A percentile compares a stretch with the other conserved stretches of the same genome.
Evolutionary conservation across 306 rosid species (phyloP).

Genomic region (Sicyos edulis): DNA sequence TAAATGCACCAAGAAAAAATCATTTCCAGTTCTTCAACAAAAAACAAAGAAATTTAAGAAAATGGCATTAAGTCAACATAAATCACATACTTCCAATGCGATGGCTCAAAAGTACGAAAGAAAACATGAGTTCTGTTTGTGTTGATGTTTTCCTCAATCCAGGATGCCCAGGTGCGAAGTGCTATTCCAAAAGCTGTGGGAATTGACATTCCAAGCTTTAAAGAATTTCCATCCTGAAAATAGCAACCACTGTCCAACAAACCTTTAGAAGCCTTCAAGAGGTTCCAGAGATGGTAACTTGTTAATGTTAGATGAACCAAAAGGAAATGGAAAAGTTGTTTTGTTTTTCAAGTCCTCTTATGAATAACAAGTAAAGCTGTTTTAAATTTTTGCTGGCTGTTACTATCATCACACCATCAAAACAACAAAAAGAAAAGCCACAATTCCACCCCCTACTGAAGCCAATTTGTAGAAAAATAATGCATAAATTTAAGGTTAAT

Average conservation of each 20-base stretch:
- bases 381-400: not conserved
- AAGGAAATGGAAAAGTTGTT: not conserved
- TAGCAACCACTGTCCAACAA: conserved; percentile 83
- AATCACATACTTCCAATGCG: conserved; percentile 58
- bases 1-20: not conserved
- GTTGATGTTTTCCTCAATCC: conserved; percentile 55
- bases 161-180: conserved; percentile 75
- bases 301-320: not conserved
- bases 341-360: conserved; percentile 2
- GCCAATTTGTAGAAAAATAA: not conserved
- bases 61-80: not conserved
- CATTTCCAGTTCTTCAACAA: not conserved
- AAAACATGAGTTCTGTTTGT: conserved; percentile 62
- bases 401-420: not conserved
- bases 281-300: not conserved
- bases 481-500: not conserved
- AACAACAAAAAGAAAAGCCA: not conserved
- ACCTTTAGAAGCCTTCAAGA: conserved; percentile 25
- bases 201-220: conserved; percentile 86
- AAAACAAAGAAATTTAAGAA: not conserved
- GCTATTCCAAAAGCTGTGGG: conserved; percentile 63
- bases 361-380: not conserved
- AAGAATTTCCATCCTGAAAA: conserved; percentile 71
- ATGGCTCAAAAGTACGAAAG: conserved; percentile 82
- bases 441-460: not conserved